Conservation (phyloP, 345 rosid species). For the Orychophragmus violaceus region DNA sequence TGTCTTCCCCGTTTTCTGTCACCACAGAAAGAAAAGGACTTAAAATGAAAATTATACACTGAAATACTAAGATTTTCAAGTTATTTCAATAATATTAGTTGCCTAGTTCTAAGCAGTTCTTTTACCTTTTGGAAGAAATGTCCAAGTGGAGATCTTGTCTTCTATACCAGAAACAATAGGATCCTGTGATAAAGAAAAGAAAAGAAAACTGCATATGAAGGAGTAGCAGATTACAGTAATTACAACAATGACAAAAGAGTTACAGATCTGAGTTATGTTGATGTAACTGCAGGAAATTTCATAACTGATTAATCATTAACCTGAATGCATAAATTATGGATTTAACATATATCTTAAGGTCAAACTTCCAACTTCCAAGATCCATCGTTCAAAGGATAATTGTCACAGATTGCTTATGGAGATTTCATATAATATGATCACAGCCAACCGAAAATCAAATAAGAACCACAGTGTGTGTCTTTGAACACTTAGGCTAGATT, state of each 20-base stretch:
- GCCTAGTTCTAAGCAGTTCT: too few relatives aligned
- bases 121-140: slow-evolving; percentile 91
- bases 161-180: slow-evolving; percentile 82
- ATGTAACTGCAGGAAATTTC: too few relatives aligned
- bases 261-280: not conserved
- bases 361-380: too few relatives aligned
- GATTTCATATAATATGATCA: not conserved
- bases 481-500: too few relatives aligned
- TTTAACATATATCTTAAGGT: too few relatives aligned
- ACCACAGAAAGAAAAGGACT: slow-evolving; percentile 1
- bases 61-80: too few relatives aligned
- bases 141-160: slow-evolving; percentile 89
- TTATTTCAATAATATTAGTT: not conserved
- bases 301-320: too few relatives aligned
- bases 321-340: too few relatives aligned
- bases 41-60: too few relatives aligned
- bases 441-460: not conserved
- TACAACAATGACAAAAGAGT: not conserved
- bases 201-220: not conserved
- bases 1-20: slow-evolving; percentile 89
- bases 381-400: not conserved
- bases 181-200: slow-evolving; percentile 44
- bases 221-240: not conserved
- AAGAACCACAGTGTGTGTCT: too few relatives aligned
- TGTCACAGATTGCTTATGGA: not conserved